phyloP scores from a whole-genome alignment of 352 stramenopile genomes.

The Pythium volutum region DNA sequence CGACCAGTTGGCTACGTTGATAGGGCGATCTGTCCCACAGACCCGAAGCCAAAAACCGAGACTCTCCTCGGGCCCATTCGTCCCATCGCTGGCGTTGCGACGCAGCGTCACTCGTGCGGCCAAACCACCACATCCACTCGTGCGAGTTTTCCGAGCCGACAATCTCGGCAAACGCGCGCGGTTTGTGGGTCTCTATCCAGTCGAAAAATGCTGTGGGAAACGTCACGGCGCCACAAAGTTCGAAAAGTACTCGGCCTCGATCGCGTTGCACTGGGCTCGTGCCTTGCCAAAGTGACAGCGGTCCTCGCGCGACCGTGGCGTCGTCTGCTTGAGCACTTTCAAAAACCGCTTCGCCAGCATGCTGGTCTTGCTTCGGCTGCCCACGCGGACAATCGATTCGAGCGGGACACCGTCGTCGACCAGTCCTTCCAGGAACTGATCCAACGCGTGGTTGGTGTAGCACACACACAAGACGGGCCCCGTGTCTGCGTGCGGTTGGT shows the following conservation, averaged over 20 bases:
- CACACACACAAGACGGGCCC: conserved; percentile 78
- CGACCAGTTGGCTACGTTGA: conserved; percentile 22
- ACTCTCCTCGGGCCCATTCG: background rate
- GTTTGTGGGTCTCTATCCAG: conserved; percentile 33
- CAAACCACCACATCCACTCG: background rate
- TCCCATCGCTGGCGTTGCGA: no score
- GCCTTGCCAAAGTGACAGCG: background rate
- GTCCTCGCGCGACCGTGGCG: conserved; percentile 1
- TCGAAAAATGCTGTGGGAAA: background rate
- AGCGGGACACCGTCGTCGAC: conserved; percentile 37
- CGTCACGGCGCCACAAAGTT: conserved; percentile 2
- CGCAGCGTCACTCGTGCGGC: no score
- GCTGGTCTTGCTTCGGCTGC: conserved; percentile 55
- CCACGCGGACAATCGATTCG: conserved; percentile 65
- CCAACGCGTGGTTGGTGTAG: conserved; percentile 90
- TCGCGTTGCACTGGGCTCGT: conserved; percentile 25
- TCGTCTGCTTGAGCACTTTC: background rate
- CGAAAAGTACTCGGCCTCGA: conserved; percentile 21
- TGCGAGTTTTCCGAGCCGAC: background rate
- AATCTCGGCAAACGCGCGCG: conserved; percentile 15
- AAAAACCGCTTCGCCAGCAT: conserved; percentile 24
- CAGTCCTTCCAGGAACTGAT: conserved; percentile 87
- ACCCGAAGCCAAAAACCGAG: background rate
- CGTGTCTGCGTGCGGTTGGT: conserved; percentile 22
- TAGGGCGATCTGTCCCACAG: background rate